These are phyloP conservation scores for Malassezia nana DNA, from an alignment of 1,284 basidiomycete species.

Conservation along the genomic window DNA sequence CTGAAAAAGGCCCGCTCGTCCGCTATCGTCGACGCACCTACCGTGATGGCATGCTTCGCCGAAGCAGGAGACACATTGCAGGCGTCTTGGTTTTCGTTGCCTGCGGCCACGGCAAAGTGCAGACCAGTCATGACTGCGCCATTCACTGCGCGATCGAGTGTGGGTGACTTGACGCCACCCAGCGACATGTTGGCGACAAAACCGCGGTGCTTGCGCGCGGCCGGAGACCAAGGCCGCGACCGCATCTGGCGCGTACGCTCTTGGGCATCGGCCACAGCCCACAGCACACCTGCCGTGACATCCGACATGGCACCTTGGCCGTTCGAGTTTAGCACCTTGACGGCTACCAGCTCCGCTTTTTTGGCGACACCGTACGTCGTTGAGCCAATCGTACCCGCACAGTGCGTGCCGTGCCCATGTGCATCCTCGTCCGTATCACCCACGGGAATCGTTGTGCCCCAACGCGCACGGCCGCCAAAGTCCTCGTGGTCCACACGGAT, in stretches of 20 bases:
- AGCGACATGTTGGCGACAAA: slow-evolving; percentile 97
- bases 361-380: slow-evolving; percentile 86
- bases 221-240: slow-evolving; percentile 59
- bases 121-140: slow-evolving; percentile 70
- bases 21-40: slow-evolving; percentile 53
- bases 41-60: slow-evolving; percentile 62
- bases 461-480: slow-evolving; percentile 70
- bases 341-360: slow-evolving; percentile 79
- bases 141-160: slow-evolving; percentile 77
- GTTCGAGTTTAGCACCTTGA: slow-evolving; percentile 88
- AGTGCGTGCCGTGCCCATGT: slow-evolving; percentile 64
- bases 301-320: slow-evolving; percentile 94
- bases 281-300: slow-evolving; percentile 62
- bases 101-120: slow-evolving; percentile 70
- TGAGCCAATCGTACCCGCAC: slow-evolving; percentile 57
- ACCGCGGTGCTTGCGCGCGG: slow-evolving; percentile 68
- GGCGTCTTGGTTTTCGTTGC: slow-evolving; percentile 63
- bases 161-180: slow-evolving; percentile 83
- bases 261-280: slow-evolving; percentile 63
- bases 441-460: slow-evolving; percentile 51
- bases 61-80: slow-evolving; percentile 71
- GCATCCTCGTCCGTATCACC: slow-evolving; percentile 65
- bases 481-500: slow-evolving; percentile 78
- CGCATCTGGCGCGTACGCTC: slow-evolving; percentile 55
- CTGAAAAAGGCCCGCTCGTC: slow-evolving; percentile 79